Conservation (phyloP, 2,329 filamentous ascomycete species). For the Colletotrichum navitas region DNA sequence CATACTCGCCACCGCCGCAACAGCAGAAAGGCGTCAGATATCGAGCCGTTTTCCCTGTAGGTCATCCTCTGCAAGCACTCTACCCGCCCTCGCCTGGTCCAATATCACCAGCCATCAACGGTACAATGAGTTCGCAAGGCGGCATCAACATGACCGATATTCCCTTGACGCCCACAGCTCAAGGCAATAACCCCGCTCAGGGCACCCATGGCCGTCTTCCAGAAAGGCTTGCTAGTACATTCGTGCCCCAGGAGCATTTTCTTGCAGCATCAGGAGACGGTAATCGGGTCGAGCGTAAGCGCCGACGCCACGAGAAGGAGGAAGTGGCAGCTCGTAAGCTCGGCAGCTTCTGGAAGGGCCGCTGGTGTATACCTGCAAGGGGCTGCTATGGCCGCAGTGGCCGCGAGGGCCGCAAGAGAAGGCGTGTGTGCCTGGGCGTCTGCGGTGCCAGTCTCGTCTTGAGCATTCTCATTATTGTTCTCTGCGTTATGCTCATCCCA, state of each 20-base stretch:
- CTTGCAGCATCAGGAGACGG: conserved; percentile 55
- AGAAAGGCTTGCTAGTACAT: conserved; percentile 59
- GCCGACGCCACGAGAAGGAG: conserved; percentile 73
- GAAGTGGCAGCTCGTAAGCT: conserved; percentile 69
- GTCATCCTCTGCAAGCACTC: conserved; percentile 59
- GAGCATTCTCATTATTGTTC: conserved; percentile 68
- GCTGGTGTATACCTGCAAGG: conserved; percentile 71
- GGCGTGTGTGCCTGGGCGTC: conserved; percentile 70
- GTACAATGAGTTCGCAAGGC: conserved; percentile 72
- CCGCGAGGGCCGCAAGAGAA: conserved; percentile 72
- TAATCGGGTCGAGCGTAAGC: conserved; percentile 63
- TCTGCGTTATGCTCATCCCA: conserved; percentile 69
- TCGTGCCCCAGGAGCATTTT: conserved; percentile 59
- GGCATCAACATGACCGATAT: conserved; percentile 72
- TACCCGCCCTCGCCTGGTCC: conserved; percentile 71
- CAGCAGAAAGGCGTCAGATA: conserved; percentile 61
- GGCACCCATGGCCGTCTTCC: conserved; percentile 52
- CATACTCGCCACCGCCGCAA: conserved; percentile 66
- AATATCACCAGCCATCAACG: conserved; percentile 71
- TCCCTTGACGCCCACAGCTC: conserved; percentile 60
- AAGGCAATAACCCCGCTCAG: conserved; percentile 41
- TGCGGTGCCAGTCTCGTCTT: conserved; percentile 64
- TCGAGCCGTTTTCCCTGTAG: conserved; percentile 69
- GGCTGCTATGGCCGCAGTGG: conserved; percentile 75
- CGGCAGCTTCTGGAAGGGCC: conserved; percentile 74